Base-by-base conservation (phyloP, 495 filamentous ascomycete species). In the Aspergillus indologenus region DNA sequence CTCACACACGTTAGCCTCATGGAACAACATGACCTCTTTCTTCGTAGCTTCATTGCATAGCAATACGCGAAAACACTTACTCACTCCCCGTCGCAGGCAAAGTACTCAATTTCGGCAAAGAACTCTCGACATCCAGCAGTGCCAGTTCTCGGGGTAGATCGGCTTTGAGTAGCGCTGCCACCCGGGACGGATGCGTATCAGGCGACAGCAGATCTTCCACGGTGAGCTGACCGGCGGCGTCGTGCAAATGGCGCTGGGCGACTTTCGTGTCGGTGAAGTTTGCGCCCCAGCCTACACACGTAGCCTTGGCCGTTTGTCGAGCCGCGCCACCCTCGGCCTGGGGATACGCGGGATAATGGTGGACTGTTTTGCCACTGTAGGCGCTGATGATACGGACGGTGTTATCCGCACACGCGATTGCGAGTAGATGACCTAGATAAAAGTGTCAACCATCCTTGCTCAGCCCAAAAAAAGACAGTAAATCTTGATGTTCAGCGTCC, bases 141-240 rank as follows among this genome's bases (percentile, higher is more conserved):
- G 87, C 85, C 31, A 96, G 78, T 61, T 92, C 87, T 43, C 87
- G 77, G 1, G 91, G 90, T n/a, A 96, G 71, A 67, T 93, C 85
- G 0, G 77, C 71, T 49, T 75, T 77, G 22, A 80, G 73, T 48
- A 83, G 65, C 17, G 70, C 64, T 1, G 67, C 60, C 17, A 67
- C 73, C 42, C 72, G 75, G 20, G 64, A 79, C 60, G 68, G 74
- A 67, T 69, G 75, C 5, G 60, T 24, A 51, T 74, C 67, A 12
- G 72, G 73, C 4, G 71, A 65, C 11, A 81, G 63, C 21, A 81
- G 56, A 43, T 81, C 77, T 7, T 81, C 76, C 18, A 80, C 59
- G 5, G 68, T 65, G 22, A 76, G 47, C 52, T 76, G 72, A 21
- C 72, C 74, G 18, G 71, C 66, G n/a, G 73, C 65, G 7, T 76